Conservation (phyloP, 352 stramenopile genomes). For the Elongisporangium prolatum region DNA sequence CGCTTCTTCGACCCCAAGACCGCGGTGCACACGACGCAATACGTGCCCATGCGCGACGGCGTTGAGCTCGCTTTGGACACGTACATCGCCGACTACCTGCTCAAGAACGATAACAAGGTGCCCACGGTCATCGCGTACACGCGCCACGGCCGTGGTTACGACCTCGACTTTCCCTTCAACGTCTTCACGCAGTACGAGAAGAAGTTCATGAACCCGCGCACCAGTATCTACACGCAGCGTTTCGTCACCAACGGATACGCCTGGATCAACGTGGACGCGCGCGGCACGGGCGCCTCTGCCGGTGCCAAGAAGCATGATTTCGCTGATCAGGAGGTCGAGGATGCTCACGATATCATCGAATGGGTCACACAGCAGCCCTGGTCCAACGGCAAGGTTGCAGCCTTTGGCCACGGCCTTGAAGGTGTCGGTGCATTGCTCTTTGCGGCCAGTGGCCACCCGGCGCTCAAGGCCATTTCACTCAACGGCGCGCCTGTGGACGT, state of each 20-base stretch:
- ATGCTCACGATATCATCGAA: conserved; percentile 73
- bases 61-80: conserved; percentile 68
- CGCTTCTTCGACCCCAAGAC: conserved; percentile 74
- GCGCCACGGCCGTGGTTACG: conserved; percentile 75
- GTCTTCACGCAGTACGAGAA: conserved; percentile 57
- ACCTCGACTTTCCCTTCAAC: conserved; percentile 76
- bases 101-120: conserved; percentile 49
- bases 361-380: conserved; percentile 77
- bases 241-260: conserved; percentile 74
- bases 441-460: conserved; percentile 51
- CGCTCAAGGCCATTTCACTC: conserved; percentile 69
- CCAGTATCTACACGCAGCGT: conserved; percentile 64
- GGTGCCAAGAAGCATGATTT: conserved; percentile 72
- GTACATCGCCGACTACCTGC: conserved; percentile 67
- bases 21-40: conserved; percentile 67
- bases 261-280: conserved; percentile 73
- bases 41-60: conserved; percentile 66
- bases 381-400: conserved; percentile 74
- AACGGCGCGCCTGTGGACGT: conserved; percentile 68
- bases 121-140: conserved; percentile 70
- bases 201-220: conserved; percentile 79
- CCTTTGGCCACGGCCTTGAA: conserved; percentile 69
- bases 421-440: conserved; percentile 61
- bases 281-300: conserved; percentile 67
- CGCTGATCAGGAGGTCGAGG: conserved; percentile 56